Evolutionary conservation across 768 basidiomycete genomes (phyloP).

Genomic region (Trametopsis cervina): DNA sequence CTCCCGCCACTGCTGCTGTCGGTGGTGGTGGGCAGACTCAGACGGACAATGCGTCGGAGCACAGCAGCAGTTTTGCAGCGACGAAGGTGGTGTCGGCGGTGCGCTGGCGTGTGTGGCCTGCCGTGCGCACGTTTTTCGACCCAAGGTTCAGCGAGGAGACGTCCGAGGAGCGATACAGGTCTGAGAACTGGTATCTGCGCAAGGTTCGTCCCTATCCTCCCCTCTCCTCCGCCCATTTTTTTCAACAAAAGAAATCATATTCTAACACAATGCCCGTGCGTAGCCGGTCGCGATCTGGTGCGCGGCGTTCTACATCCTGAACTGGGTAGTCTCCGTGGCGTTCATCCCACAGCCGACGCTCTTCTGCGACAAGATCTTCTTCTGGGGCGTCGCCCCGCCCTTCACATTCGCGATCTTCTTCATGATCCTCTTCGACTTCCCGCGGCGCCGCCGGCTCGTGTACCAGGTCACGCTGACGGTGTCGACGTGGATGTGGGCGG

Average conservation of each 20-base stretch:
- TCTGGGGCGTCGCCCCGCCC: too few relatives aligned
- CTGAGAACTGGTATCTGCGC: constrained; percentile 69
- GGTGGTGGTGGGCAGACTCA: constrained; percentile 31
- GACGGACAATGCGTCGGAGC: constrained; percentile 28
- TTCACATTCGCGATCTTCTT: constrained; percentile 57
- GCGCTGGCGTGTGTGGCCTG: constrained; percentile 52
- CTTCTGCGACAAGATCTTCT: constrained; percentile 50
- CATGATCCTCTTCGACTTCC: constrained; percentile 68
- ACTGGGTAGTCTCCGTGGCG: constrained; percentile 57
- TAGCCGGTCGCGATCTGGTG: constrained; percentile 57
- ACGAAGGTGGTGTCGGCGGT: constrained; percentile 35
- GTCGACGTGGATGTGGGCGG: too few relatives aligned
- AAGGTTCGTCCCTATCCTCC: constrained; percentile 31
- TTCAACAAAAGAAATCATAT: background rate
- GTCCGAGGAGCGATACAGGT: constrained; percentile 39
- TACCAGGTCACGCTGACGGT: constrained; percentile 55
- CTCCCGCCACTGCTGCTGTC: constrained; percentile 23
- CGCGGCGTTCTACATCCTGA: constrained; percentile 53
- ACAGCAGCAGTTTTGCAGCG: constrained; percentile 17
- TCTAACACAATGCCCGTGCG: too few relatives aligned
- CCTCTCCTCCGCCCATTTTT: background rate
- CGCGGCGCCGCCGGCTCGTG: constrained; percentile 44
- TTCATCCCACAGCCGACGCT: constrained; percentile 41
- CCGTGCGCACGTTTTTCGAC: constrained; percentile 48
- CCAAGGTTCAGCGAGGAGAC: constrained; percentile 52